A percentile compares a stretch with the other conserved stretches of the same genome.
Evolutionary conservation across 371 early-diverging fungal species (phyloP).

Genomic region (Mortierella sp.): DNA sequence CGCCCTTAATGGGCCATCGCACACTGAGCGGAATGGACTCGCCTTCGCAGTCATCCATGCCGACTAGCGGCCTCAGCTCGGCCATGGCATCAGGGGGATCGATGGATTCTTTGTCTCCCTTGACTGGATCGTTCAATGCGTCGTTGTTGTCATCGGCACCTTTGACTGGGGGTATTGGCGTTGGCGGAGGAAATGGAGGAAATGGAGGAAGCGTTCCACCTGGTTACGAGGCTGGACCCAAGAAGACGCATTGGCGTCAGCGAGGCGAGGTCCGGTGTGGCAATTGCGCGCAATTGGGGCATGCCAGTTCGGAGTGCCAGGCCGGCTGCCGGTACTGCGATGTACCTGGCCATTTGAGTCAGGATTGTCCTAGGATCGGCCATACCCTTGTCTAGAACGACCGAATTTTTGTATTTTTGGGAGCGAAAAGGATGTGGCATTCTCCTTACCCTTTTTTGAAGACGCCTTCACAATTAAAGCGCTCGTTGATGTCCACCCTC

Average conservation of each 20-base stretch:
- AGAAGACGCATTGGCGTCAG: slow-evolving; percentile 58
- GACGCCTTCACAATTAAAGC: too few relatives aligned
- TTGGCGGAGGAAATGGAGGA: slow-evolving; percentile 12
- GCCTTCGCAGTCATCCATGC: slow-evolving; percentile 15
- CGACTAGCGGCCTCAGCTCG: slow-evolving; percentile 14
- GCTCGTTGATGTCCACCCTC: not conserved
- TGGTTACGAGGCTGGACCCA: slow-evolving; percentile 38
- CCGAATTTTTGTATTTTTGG: not conserved
- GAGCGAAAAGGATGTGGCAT: too few relatives aligned
- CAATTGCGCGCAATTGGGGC: slow-evolving; percentile 69
- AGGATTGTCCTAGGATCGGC: slow-evolving; percentile 44
- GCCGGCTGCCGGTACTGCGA: slow-evolving; percentile 56
- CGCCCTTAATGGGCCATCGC: slow-evolving; percentile 34
- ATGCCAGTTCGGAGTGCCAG: slow-evolving; percentile 65
- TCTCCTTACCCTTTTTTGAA: too few relatives aligned
- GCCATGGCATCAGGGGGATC: slow-evolving; percentile 33
- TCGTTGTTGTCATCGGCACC: slow-evolving; percentile 27
- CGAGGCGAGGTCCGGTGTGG: slow-evolving; percentile 61
- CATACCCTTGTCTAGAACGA: not conserved
- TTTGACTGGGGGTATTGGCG: slow-evolving; percentile 12
- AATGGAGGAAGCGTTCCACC: slow-evolving; percentile 11
- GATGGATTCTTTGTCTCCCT: slow-evolving; percentile 29
- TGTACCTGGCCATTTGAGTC: slow-evolving; percentile 44
- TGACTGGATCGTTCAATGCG: slow-evolving; percentile 6
- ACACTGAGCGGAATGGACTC: slow-evolving; percentile 32